A percentile compares a stretch with the other conserved stretches of the same genome.
phyloP scores from a whole-genome alignment of 1,284 basidiomycete species.

The Cerrena zonata region DNA sequence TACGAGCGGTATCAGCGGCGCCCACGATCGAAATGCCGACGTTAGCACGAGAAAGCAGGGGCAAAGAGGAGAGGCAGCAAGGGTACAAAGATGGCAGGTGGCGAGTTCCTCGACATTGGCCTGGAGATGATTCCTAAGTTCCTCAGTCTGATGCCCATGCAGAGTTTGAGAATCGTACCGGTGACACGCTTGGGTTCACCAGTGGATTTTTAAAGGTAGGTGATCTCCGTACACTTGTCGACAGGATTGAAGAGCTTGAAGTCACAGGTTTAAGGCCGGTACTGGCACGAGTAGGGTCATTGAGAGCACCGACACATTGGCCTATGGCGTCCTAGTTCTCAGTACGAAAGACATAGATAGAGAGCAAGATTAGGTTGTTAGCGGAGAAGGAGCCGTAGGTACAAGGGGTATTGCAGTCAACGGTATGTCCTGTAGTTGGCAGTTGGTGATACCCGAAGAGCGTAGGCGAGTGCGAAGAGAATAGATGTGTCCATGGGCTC shows the following conservation, averaged over 20 bases:
- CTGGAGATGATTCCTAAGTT: conserved; percentile 86
- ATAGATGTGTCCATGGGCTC: conserved; percentile 25
- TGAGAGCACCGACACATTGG: conserved; percentile 75
- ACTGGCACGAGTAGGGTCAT: conserved; percentile 72
- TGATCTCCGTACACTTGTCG: conserved; percentile 96
- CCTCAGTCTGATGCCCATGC: conserved; percentile 91
- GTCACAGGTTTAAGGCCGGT: conserved; percentile 92
- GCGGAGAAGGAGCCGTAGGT: conserved; percentile 86
- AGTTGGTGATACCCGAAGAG: conserved; percentile 53
- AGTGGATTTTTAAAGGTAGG: conserved; percentile 87
- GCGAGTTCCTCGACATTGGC: conserved; percentile 95
- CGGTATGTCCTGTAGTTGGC: conserved; percentile 59
- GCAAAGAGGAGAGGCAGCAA: conserved; percentile 93
- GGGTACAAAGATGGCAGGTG: conserved; percentile 90
- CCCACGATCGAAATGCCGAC: conserved; percentile 96
- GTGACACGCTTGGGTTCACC: conserved; percentile 96
- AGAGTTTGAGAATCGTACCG: conserved; percentile 91
- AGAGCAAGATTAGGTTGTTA: conserved; percentile 87
- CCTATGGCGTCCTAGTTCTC: conserved; percentile 99
- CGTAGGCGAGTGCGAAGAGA: conserved; percentile 52
- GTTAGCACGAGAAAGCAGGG: conserved; percentile 90
- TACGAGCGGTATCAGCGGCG: conserved; percentile 91
- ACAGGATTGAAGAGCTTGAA: conserved; percentile 99
- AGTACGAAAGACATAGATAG: conserved; percentile 92
- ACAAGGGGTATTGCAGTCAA: conserved; percentile 87